A percentile compares a stretch with the other conserved stretches of the same genome.
Conservation (phyloP, 495 filamentous ascomycete species). For the Tricharina praecox region DNA sequence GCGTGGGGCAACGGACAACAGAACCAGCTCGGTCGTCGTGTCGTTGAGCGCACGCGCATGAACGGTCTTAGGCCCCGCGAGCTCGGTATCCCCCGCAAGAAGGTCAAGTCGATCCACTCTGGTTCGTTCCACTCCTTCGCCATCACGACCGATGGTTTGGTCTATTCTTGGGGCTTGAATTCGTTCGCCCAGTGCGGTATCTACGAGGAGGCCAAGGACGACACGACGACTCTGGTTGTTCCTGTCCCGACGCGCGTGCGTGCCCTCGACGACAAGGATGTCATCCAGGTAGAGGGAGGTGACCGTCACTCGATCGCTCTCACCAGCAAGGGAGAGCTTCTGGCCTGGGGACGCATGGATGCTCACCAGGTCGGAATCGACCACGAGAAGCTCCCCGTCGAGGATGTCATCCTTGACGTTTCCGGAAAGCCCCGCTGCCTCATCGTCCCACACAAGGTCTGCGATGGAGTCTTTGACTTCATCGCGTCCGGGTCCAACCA, state of each 20-base stretch:
- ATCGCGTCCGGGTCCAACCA: slow-evolving; percentile 40
- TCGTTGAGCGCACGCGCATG: slow-evolving; percentile 42
- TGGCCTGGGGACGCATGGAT: slow-evolving; percentile 56
- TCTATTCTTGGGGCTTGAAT: slow-evolving; percentile 78
- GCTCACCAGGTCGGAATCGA: slow-evolving; percentile 44
- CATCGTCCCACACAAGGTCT: slow-evolving; percentile 17
- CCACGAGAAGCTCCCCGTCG: slow-evolving; percentile 32
- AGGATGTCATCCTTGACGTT: slow-evolving; percentile 42
- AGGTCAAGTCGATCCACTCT: slow-evolving; percentile 38
- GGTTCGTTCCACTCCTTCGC: slow-evolving; percentile 66
- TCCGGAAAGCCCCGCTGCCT: slow-evolving; percentile 22
- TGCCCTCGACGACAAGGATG: slow-evolving; percentile 36
- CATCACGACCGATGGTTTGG: slow-evolving; percentile 49
- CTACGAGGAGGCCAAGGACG: slow-evolving; percentile 47
- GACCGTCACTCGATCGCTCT: slow-evolving; percentile 50
- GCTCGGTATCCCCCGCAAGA: slow-evolving; percentile 46
- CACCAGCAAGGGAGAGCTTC: slow-evolving; percentile 42
- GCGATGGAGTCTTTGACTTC: slow-evolving; percentile 25
- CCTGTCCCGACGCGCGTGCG: slow-evolving; percentile 42
- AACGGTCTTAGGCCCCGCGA: slow-evolving; percentile 50
- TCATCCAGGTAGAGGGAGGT: slow-evolving; percentile 46
- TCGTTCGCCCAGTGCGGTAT: slow-evolving; percentile 70
- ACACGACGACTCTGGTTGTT: slow-evolving; percentile 36
- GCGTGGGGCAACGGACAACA: slow-evolving; percentile 62
- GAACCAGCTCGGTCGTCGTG: slow-evolving; percentile 54